phyloP scores from a whole-genome alignment of 768 basidiomycete species.

The Pluteus cervinus region DNA sequence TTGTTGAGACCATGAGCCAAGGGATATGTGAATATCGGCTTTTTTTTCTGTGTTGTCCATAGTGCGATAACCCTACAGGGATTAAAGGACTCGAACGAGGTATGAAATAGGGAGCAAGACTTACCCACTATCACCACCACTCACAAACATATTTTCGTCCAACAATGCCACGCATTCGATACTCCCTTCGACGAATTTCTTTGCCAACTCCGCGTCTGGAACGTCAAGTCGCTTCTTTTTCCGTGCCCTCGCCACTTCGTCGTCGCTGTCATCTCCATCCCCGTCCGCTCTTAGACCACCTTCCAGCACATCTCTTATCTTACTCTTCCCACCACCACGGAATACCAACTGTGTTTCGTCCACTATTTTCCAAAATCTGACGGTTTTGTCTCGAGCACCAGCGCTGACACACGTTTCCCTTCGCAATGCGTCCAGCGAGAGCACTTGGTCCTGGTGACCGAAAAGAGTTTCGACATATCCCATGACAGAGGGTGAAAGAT shows the following conservation, averaged over 20 bases:
- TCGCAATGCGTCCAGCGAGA: constrained; percentile 73
- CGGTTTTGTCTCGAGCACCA: constrained; percentile 87
- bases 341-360: constrained; percentile 96
- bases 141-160: constrained; percentile 89
- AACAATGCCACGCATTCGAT: constrained; percentile 92
- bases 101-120: constrained; percentile 21
- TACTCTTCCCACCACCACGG: constrained; percentile 87
- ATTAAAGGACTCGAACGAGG: not conserved
- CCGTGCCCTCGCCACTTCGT: constrained; percentile 21
- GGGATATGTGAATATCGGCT: constrained; percentile 82
- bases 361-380: constrained; percentile 92
- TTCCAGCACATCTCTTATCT: constrained; percentile 74
- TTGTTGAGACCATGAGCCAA: constrained; percentile 85
- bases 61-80: constrained; percentile 77
- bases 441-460: constrained; percentile 89
- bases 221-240: constrained; percentile 27
- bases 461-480: constrained; percentile 96
- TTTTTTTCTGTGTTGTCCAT: constrained; percentile 92
- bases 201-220: constrained; percentile 13
- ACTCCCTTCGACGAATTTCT: constrained; percentile 80
- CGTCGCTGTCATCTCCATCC: constrained; percentile 38
- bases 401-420: constrained; percentile 82
- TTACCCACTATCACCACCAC: constrained; percentile 94
- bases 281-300: constrained; percentile 63
- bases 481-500: constrained; percentile 61